Percentiles rank a stretch among this genome's conserved stretches.
phyloP scores from a whole-genome alignment of 345 rosid species.

The Carallia brachiata region DNA sequence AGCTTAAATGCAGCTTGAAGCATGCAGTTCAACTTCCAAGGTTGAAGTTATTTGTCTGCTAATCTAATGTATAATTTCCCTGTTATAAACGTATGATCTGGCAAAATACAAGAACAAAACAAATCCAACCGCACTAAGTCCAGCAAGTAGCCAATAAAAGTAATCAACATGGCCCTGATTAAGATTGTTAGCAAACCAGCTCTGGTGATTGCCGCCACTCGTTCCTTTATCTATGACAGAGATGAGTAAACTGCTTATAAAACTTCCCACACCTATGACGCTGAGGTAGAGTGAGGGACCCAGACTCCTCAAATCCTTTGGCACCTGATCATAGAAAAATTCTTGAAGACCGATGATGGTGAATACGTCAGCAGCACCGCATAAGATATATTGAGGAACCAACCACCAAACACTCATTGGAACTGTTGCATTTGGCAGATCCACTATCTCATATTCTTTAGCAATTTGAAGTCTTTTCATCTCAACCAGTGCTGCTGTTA shows the following conservation, averaged over 20 bases:
- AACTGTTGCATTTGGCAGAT: constrained; percentile 2
- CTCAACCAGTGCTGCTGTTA: constrained; percentile 2
- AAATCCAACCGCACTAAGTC: background rate
- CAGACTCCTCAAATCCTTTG: constrained; percentile 1
- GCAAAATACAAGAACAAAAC: background rate
- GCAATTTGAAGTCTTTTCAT: background rate
- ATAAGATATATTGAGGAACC: background rate
- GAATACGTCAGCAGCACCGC: constrained; percentile 2
- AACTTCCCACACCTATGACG: background rate
- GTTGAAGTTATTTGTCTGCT: no score
- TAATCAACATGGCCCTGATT: constrained; percentile 11
- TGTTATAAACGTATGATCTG: constrained; percentile 2
- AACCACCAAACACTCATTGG: constrained; percentile 6
- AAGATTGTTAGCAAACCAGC: constrained; percentile 15
- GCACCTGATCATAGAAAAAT: constrained; percentile 14
- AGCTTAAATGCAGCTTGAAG: no score
- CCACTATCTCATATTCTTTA: background rate
- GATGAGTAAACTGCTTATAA: constrained; percentile 8
- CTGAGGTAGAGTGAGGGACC: constrained; percentile 5
- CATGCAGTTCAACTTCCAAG: no score
- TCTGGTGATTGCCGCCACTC: background rate
- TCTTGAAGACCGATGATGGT: constrained; percentile 11
- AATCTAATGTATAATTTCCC: background rate
- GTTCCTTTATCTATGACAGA: background rate
- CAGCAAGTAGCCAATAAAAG: constrained; percentile 9